Evolutionary conservation across 148 eudicot genomes (phyloP).

Genomic region (Rhododendron vialii): DNA sequence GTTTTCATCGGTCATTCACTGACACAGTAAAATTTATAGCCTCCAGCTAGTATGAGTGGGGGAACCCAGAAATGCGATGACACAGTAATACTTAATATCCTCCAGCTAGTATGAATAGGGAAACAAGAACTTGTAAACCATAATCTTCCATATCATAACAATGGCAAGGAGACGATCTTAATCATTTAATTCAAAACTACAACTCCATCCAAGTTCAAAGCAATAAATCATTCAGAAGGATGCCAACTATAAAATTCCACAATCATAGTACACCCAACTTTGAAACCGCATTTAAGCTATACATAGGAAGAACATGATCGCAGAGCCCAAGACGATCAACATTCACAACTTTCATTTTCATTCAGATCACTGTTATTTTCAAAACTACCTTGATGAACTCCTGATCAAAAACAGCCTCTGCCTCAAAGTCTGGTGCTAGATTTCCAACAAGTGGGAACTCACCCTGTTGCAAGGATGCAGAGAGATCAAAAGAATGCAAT

Average conservation of each 20-base stretch:
- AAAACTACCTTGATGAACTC: constrained; percentile 77
- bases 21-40: not conserved
- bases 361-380: not conserved
- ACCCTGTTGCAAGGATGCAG: constrained; percentile 28
- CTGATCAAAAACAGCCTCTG: constrained; percentile 96
- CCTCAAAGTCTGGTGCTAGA: constrained; percentile 85
- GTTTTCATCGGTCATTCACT: not conserved
- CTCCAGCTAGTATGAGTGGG: not conserved
- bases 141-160: not conserved
- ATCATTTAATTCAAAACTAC: not conserved
- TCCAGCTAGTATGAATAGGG: not conserved
- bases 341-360: no score
- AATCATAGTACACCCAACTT: not conserved
- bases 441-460: constrained; percentile 89
- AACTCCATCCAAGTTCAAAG: not conserved
- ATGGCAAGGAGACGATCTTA: not conserved
- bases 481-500: constrained; percentile 1
- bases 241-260: not conserved
- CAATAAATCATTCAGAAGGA: not conserved
- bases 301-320: not conserved
- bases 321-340: not conserved
- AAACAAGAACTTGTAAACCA: not conserved
- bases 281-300: not conserved
- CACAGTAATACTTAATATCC: not conserved
- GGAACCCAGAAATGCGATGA: not conserved